Conservation (phyloP, 1,284 basidiomycete genomes). For the Apiotrichum gamsii region DNA sequence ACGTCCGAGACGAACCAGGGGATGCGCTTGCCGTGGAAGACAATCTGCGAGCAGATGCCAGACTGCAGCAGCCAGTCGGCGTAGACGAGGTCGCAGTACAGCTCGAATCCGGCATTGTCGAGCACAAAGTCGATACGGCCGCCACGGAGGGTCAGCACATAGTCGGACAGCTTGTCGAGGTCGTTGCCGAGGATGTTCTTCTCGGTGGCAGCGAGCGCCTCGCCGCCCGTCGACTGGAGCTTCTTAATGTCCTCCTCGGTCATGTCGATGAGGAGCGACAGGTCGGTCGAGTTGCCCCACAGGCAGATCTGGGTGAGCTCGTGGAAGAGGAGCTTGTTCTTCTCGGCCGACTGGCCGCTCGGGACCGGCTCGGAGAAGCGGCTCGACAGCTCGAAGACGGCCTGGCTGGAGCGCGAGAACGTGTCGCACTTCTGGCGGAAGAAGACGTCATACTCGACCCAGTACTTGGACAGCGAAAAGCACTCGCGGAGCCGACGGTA, state of each 20-base stretch:
- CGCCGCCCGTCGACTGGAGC: slow-evolving; percentile 92
- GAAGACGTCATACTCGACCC: slow-evolving; percentile 77
- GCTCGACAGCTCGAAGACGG: slow-evolving; percentile 90
- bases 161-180: slow-evolving; percentile 72
- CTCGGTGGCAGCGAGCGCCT: slow-evolving; percentile 89
- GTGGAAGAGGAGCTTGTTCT: slow-evolving; percentile 76
- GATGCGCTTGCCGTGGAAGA: slow-evolving; percentile 58
- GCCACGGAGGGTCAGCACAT: slow-evolving; percentile 67
- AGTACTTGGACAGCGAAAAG: slow-evolving; percentile 87
- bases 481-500: slow-evolving; percentile 95
- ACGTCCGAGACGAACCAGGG: slow-evolving; percentile 95
- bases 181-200: slow-evolving; percentile 61
- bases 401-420: slow-evolving; percentile 84
- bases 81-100: slow-evolving; percentile 95
- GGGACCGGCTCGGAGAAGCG: slow-evolving; percentile 84
- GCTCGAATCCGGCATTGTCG: slow-evolving; percentile 65
- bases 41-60: slow-evolving; percentile 75
- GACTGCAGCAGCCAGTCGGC: slow-evolving; percentile 79
- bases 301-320: slow-evolving; percentile 92
- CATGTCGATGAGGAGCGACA: slow-evolving; percentile 96
- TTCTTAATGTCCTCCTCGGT: slow-evolving; percentile 97
- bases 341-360: slow-evolving; percentile 49
- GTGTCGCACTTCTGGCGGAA: slow-evolving; percentile 95
- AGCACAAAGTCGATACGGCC: slow-evolving; percentile 79
- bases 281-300: slow-evolving; percentile 95